Conservation (phyloP, 768 basidiomycete genomes). For the Leccinellum luteum region DNA sequence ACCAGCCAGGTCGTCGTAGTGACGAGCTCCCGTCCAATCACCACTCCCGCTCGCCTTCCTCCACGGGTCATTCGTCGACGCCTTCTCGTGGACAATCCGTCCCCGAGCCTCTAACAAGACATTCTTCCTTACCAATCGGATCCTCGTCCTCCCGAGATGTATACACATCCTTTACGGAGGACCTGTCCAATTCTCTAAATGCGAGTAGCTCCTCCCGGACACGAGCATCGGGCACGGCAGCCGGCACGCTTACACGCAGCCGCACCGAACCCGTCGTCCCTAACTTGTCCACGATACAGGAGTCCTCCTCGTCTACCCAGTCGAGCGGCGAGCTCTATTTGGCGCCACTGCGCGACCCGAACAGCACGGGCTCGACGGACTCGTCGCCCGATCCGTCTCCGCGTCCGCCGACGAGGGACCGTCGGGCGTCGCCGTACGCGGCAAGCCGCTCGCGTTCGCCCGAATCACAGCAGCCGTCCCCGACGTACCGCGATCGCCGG, state of each 20-base stretch:
- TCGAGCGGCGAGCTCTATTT: constrained; percentile 29
- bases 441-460: constrained; percentile 14
- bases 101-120: constrained; percentile 22
- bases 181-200: constrained; percentile 20
- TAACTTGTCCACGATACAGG: constrained; percentile 28
- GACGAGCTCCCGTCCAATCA: constrained; percentile 22
- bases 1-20: constrained; percentile 32
- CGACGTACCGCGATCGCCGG: constrained; percentile 26
- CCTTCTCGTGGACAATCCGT: constrained; percentile 19
- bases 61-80: constrained; percentile 11
- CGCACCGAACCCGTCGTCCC: constrained; percentile 30
- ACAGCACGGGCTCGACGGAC: constrained; percentile 12
- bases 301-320: constrained; percentile 15
- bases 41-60: constrained; percentile 26
- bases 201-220: constrained; percentile 18
- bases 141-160: constrained; percentile 20
- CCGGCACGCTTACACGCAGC: constrained; percentile 21
- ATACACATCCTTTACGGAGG: constrained; percentile 26
- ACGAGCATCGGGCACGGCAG: constrained; percentile 6
- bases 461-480: constrained; percentile 21
- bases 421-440: constrained; percentile 23
- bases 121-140: constrained; percentile 25
- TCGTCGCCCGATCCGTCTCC: constrained; percentile 31
- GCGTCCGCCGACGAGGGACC: constrained; percentile 16
- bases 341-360: constrained; percentile 20